Percentiles rank a stretch among this genome's conserved stretches.
Conservation (phyloP, 208 protist genomes). For the Novymonas esmeraldas region DNA sequence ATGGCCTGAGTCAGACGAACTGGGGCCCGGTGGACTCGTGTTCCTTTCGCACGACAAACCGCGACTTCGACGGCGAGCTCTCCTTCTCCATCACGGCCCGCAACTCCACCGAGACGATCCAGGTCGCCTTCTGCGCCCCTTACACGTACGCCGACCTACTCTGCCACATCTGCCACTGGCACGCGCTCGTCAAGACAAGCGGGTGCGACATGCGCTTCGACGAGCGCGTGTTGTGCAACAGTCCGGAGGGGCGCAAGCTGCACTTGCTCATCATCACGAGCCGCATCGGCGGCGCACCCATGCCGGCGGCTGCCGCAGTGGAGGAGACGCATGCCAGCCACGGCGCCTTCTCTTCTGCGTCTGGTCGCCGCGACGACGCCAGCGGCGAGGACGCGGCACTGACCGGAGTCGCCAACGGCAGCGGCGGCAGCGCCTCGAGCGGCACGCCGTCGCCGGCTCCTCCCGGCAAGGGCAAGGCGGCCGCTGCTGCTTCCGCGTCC, state of each 20-base stretch:
- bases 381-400: no score
- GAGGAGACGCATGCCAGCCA: neutral
- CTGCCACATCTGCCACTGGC: slow-evolving; percentile 85
- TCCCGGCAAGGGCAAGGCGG: slow-evolving; percentile 15
- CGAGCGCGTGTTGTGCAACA: slow-evolving; percentile 80
- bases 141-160: slow-evolving; percentile 89
- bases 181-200: slow-evolving; percentile 60
- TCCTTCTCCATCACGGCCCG: slow-evolving; percentile 62
- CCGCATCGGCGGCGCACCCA: slow-evolving; percentile 17
- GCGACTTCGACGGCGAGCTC: slow-evolving; percentile 67
- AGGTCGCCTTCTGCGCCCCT: slow-evolving; percentile 85
- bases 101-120: slow-evolving; percentile 60
- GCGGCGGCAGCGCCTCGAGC: neutral
- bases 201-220: slow-evolving; percentile 74
- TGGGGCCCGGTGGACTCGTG: slow-evolving; percentile 79
- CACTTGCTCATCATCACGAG: slow-evolving; percentile 86
- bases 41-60: slow-evolving; percentile 67
- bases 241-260: slow-evolving; percentile 81
- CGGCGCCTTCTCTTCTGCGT: no score
- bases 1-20: slow-evolving; percentile 39
- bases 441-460: neutral
- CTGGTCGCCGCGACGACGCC: no score
- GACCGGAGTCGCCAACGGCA: neutral
- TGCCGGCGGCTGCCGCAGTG: neutral
- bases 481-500: neutral